Evolutionary conservation across 208 protist species (phyloP), one percentile per base, ranked within the genome.

Genomic region (Endotrypanum monterogeii): DNA sequence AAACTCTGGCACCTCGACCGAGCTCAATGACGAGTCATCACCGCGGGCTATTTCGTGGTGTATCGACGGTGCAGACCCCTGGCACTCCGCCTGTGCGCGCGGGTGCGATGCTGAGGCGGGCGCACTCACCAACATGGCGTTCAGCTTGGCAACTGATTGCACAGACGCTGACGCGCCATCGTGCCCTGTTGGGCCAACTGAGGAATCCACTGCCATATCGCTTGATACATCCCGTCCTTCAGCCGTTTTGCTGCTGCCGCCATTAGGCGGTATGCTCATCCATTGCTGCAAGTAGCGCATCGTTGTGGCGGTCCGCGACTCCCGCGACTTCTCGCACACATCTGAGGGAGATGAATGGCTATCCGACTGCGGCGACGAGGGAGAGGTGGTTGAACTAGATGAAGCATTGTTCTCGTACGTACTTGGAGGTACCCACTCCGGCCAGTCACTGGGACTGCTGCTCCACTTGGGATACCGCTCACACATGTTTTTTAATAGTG

Each of bases 91-190:
- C 35, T 37, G 57, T 6, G 41, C 32, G 32, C 7, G 32, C 25
- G 62, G 46, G 32, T 48, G 14, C 25, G 48, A 6, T 41, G 3
- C 55, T 5, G 60, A 32, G 32, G 74, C 51, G 20, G 62, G 62
- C 2, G 71, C 6, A 51, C 76, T 70, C 41, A 80, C 76, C 9
- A 80, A 69, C 50, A 80, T 51, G 11, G 69, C 76, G 54, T 80
- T 80, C 44, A 80, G 69, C 54, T 67, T 52, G 18, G 76, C 76
- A 2, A 71, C 76, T 23, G 68, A 37, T 30, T 28, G 44, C 2
- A 71, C 67, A 1, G 62, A 23, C 39, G 28, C 25, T 44, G 30
- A 37, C n/a, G 63, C 39, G 44, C n/a, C 16, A 32, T 14, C 63
- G 11, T 14, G 4, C 25, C 37, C 63, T 68, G 23, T 30, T n/a